A percentile compares a stretch with the other conserved stretches of the same genome.
Conservation (phyloP, 305 asterid species). For the Fraxinus velutina region DNA sequence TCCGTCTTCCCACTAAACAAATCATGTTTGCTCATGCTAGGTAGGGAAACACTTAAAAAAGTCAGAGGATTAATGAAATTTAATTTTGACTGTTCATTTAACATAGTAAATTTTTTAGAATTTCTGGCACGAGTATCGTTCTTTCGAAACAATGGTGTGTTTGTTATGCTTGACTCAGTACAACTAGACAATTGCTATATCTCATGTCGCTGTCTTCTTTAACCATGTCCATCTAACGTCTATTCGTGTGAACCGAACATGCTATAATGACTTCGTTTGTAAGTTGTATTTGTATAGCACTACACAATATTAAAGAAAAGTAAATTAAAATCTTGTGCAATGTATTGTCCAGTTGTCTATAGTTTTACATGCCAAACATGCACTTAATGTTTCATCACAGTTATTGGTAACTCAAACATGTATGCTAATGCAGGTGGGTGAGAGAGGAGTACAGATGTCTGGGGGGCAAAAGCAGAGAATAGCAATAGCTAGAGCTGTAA, state of each 20-base stretch:
- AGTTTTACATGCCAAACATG: neutral
- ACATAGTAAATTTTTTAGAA: neutral
- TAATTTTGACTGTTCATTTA: neutral
- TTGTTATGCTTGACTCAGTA: neutral
- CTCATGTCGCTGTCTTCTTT: neutral
- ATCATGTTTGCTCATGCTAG: neutral
- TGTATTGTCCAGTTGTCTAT: neutral
- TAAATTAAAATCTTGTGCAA: neutral
- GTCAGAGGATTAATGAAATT: neutral
- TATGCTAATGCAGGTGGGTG: conserved; percentile 66
- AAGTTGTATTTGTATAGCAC: neutral
- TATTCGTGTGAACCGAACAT: neutral
- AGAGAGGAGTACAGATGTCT: conserved; percentile 89
- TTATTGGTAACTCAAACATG: neutral
- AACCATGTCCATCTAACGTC: neutral
- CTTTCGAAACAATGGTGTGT: neutral
- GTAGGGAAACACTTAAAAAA: neutral
- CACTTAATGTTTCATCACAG: neutral
- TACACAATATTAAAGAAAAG: neutral
- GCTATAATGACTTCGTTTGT: neutral
- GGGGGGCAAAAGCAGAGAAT: conserved; percentile 97
- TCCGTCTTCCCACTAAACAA: neutral
- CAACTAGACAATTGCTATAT: neutral
- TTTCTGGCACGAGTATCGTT: neutral
- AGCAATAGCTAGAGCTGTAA: conserved; percentile 90